Conservation (phyloP, 768 basidiomycete species). For the Leccinellum albellum region DNA sequence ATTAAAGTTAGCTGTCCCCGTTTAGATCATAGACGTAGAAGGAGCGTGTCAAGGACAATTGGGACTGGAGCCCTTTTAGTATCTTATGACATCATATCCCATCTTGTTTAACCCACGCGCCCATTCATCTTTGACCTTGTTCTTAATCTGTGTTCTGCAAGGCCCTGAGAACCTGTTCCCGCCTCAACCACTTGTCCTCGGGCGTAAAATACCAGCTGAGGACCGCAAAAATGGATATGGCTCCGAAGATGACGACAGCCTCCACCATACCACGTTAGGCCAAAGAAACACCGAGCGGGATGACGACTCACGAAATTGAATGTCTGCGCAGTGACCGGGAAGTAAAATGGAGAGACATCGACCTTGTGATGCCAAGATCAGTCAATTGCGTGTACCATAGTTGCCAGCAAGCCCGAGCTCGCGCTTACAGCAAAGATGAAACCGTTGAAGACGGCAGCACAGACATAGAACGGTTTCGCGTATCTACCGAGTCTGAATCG, state of each 20-base stretch:
- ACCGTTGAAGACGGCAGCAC: conserved; percentile 66
- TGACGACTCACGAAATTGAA: conserved; percentile 77
- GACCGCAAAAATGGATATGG: conserved; percentile 74
- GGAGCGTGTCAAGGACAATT: conserved; percentile 73
- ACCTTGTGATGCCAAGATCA: conserved; percentile 42
- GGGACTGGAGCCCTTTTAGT: conserved; percentile 53
- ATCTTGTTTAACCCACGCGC: not conserved
- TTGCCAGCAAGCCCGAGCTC: not conserved
- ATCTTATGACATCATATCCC: conserved; percentile 4
- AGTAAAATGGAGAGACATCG: conserved; percentile 83
- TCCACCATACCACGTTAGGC: conserved; percentile 28
- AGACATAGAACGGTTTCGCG: conserved; percentile 64
- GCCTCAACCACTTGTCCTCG: conserved; percentile 74
- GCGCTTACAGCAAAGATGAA: conserved; percentile 68
- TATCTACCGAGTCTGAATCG: conserved; percentile 69
- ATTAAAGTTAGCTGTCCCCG: not conserved
- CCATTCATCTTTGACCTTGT: not conserved
- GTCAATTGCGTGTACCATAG: not conserved
- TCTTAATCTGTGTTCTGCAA: conserved; percentile 30
- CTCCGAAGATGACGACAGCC: conserved; percentile 76
- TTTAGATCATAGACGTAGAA: conserved; percentile 69
- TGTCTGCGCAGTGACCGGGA: conserved; percentile 68
- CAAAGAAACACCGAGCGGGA: not conserved
- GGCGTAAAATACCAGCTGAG: conserved; percentile 78
- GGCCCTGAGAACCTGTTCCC: conserved; percentile 54